These are phyloP conservation scores for Bipolaris sorokiniana DNA, from an alignment of 2,329 filamentous ascomycete species.

Conservation along the genomic window DNA sequence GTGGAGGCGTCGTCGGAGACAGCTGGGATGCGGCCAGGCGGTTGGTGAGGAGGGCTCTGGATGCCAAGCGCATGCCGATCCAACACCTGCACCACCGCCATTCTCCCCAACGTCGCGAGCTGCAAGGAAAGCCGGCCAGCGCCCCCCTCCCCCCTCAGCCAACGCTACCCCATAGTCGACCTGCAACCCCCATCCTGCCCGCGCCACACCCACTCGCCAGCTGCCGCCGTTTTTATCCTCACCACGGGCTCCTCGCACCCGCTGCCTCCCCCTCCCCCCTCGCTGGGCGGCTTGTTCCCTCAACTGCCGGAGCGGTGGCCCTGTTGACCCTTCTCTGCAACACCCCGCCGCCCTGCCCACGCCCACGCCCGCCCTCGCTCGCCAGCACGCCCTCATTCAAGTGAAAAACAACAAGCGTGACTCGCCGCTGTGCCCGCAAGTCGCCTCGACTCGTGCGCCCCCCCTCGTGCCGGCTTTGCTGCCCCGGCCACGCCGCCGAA, in stretches of 20 bases:
- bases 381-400: conserved; percentile 15
- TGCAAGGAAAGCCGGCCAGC: conserved; percentile 17
- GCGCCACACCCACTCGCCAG: conserved; percentile 4
- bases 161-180: conserved; percentile 7
- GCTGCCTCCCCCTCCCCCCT: neutral
- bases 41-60: conserved; percentile 11
- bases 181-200: conserved; percentile 13
- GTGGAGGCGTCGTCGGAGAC: conserved; percentile 13
- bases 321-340: conserved; percentile 7
- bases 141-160: conserved; percentile 11
- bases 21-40: conserved; percentile 10
- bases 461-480: conserved; percentile 12
- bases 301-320: conserved; percentile 9
- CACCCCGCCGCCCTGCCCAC: conserved; percentile 11
- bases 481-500: conserved; percentile 8
- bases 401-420: neutral
- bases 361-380: conserved; percentile 19
- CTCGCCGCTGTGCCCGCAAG: conserved; percentile 1
- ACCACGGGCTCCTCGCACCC: conserved; percentile 10
- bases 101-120: conserved; percentile 21
- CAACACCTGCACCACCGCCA: conserved; percentile 18
- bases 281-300: conserved; percentile 15
- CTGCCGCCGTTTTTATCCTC: neutral
- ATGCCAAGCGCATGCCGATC: conserved; percentile 16
- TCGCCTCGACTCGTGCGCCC: conserved; percentile 3